Evolutionary conservation across 306 rosid species (phyloP).

Genomic region (Pterocarpus santalinus): DNA sequence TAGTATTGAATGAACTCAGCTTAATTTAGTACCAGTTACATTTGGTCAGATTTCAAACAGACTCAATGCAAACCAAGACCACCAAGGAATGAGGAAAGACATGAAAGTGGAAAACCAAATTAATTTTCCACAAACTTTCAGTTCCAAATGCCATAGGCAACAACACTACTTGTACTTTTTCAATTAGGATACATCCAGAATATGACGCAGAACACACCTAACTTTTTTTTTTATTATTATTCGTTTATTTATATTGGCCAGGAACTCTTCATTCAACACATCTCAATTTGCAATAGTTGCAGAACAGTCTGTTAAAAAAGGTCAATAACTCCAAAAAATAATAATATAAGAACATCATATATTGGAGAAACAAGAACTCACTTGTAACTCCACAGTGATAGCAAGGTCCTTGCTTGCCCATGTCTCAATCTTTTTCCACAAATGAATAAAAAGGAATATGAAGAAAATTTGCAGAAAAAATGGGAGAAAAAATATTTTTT

Average conservation of each 20-base stretch:
- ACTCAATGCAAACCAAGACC: constrained; percentile 46
- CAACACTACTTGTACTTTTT: constrained; percentile 44
- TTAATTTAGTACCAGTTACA: constrained; percentile 48
- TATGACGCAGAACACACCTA: constrained; percentile 38
- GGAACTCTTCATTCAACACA: constrained; percentile 36
- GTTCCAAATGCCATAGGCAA: constrained; percentile 43
- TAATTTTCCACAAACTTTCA: constrained; percentile 49
- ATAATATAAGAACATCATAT: neutral
- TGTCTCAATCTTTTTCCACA: constrained; percentile 68
- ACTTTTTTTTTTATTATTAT: constrained; percentile 3
- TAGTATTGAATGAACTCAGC: constrained; percentile 46
- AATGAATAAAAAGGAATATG: constrained; percentile 54
- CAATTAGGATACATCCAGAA: constrained; percentile 50
- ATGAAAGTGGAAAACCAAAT: constrained; percentile 48
- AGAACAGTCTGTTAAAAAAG: constrained; percentile 41
- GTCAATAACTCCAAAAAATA: constrained; percentile 29
- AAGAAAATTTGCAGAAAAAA: constrained; percentile 52
- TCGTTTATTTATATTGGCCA: constrained; percentile 38
- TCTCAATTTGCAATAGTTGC: constrained; percentile 48
- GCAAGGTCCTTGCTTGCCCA: constrained; percentile 99
- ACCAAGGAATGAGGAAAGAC: constrained; percentile 28
- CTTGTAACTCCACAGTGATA: constrained; percentile 99
- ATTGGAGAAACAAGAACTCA: constrained; percentile 95
- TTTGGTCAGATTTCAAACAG: constrained; percentile 52
- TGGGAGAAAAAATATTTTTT: constrained; percentile 18